Evolutionary conservation across 345 rosid genomes (phyloP), one percentile per base, ranked within the genome.

Genomic region (Hypericum perforatum): DNA sequence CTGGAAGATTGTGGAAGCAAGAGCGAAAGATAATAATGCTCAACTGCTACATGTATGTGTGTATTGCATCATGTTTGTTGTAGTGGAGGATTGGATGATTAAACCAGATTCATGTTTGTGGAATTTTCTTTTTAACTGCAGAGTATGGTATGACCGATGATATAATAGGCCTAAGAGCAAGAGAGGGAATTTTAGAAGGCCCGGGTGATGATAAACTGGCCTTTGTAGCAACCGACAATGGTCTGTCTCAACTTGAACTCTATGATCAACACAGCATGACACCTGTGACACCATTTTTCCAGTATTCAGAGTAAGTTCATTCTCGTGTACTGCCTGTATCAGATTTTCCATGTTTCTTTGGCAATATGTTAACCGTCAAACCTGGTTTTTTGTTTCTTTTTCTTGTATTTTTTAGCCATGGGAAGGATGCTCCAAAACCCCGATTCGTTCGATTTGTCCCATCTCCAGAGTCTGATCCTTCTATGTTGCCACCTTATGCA

Each of bases 261-360:
- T 58, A 61, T 45, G 61, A 77, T 56, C 52, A 58, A 16, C 57
- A 48, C 38, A 64, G 63, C 62, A 64, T 68, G 15, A 69, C 61
- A 10, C 84, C 78, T 22, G n/a, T 56, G 45, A 77, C 85, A 9
- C 81, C 89, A 46, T 67, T 75, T 57, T 56, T 77, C 50, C 70
- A 71, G 38, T 66, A 48, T 57, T 70, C 78, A 39, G 69, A 69
- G 86, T 79, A 67, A 57, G 63, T 14, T 32, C 41, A 40, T 53
- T 55, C 47, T 43, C 39, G n/a, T 54, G 37, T 45, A 43, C 62
- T 39, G 10, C 16, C 49, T 37, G 22, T 44, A 50, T 11, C 9
- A 37, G 39, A 42, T 16, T 11, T 51, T 43, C 11, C 38, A 16
- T 15, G 12, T 38, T 11, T 9, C 54, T 38, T 16, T 53, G 7